Percentiles rank a stretch among this genome's conserved stretches.
phyloP scores from a whole-genome alignment of 2,329 filamentous ascomycete species.

The Botrytis porri region DNA sequence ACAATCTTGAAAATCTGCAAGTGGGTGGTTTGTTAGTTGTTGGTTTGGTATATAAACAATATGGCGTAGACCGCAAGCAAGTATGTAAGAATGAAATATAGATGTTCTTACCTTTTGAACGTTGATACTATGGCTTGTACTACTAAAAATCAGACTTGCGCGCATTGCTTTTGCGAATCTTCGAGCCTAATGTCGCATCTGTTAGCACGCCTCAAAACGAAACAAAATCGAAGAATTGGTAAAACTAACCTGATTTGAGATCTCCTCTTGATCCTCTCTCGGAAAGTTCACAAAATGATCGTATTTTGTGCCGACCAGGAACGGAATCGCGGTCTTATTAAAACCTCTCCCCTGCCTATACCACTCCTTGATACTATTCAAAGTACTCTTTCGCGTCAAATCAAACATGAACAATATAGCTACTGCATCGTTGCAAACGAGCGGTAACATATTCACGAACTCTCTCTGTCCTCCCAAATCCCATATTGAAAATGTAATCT shows the following conservation, averaged over 20 bases:
- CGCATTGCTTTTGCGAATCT: conserved; percentile 98
- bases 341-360: conserved; percentile 96
- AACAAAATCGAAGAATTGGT: background rate
- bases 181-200: conserved; percentile 62
- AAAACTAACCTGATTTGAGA: conserved; percentile 77
- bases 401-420: conserved; percentile 99
- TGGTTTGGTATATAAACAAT: background rate
- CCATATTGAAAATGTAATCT: conserved; percentile 99
- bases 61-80: background rate
- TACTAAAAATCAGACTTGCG: conserved; percentile 95
- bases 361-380: conserved; percentile 99
- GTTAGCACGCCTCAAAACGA: conserved; percentile 10
- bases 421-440: conserved; percentile 99
- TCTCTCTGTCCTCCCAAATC: conserved; percentile 96
- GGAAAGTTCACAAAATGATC: conserved; percentile 99
- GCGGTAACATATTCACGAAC: conserved; percentile 98
- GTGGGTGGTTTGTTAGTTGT: conserved; percentile 15
- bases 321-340: conserved; percentile 99
- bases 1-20: conserved; percentile 99
- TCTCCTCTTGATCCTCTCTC: conserved; percentile 95
- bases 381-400: conserved; percentile 91
- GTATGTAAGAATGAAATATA: background rate
- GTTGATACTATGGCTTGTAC: conserved; percentile 98
- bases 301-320: conserved; percentile 96
- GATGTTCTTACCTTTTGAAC: conserved; percentile 78